Percentiles rank a stretch among this genome's conserved stretches.
phyloP scores from a whole-genome alignment of 805 yeast species.

The Nakazawaea pomicola region DNA sequence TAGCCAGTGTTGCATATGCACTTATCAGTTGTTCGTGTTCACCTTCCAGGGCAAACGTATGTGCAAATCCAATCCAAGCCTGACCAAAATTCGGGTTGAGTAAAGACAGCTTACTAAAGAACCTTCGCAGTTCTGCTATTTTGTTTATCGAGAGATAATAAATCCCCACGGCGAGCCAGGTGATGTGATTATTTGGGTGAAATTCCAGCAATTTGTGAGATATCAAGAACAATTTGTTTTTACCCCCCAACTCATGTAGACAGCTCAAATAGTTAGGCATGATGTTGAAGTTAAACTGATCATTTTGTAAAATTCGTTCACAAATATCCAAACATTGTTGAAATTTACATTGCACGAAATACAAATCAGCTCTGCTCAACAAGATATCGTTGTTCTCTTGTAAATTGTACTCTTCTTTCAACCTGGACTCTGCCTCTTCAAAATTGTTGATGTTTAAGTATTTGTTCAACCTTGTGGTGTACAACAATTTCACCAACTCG shows the following conservation, averaged over 20 bases:
- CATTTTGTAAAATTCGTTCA: slow-evolving; percentile 52
- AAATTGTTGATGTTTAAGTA: slow-evolving; percentile 54
- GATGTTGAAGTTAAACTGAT: slow-evolving; percentile 65
- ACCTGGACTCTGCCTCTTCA: slow-evolving; percentile 59
- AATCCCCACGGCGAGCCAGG: slow-evolving; percentile 92
- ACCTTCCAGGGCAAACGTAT: slow-evolving; percentile 96
- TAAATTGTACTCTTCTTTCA: slow-evolving; percentile 69
- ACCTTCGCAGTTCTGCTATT: slow-evolving; percentile 77
- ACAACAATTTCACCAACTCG: slow-evolving; percentile 72
- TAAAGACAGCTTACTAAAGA: slow-evolving; percentile 83
- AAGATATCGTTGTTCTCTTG: slow-evolving; percentile 67
- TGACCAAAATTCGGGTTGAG: slow-evolving; percentile 86
- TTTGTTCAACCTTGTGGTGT: slow-evolving; percentile 72
- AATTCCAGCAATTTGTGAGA: slow-evolving; percentile 84
- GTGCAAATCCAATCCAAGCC: slow-evolving; percentile 98
- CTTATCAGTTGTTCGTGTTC: slow-evolving; percentile 98
- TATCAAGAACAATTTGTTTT: slow-evolving; percentile 70
- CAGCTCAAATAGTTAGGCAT: slow-evolving; percentile 81
- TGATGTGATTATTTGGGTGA: slow-evolving; percentile 73
- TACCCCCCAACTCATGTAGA: slow-evolving; percentile 77
- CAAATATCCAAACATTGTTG: slow-evolving; percentile 72
- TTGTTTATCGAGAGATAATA: slow-evolving; percentile 76
- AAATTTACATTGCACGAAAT: slow-evolving; percentile 73
- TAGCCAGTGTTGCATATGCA: slow-evolving; percentile 93
- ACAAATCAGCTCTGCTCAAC: slow-evolving; percentile 60